phyloP scores from a whole-genome alignment of 1,284 basidiomycete genomes.

The Trichosporon sp. region DNA sequence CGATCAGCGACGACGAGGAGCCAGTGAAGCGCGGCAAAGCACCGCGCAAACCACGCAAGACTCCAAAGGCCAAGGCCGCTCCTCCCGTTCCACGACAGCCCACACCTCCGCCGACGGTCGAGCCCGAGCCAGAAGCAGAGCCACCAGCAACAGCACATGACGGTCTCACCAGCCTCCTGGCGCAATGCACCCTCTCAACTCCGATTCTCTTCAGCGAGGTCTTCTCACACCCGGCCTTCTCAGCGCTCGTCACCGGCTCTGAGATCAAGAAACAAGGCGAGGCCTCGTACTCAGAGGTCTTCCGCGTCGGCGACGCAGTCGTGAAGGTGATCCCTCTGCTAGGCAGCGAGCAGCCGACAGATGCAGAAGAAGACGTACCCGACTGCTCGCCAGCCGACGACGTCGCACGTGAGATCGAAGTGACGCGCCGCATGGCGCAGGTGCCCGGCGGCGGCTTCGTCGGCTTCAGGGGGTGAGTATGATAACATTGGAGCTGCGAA shows the following conservation, averaged over 20 bases:
- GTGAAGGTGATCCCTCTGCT: conserved; percentile 32
- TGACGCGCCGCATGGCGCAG: conserved; percentile 70
- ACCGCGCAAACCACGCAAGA: not conserved
- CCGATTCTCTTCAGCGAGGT: conserved; percentile 8
- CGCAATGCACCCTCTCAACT: not conserved
- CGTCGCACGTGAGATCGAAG: conserved; percentile 78
- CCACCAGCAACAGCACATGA: not conserved
- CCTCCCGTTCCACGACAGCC: not conserved
- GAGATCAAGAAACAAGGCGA: conserved; percentile 79
- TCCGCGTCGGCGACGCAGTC: conserved; percentile 57
- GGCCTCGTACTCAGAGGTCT: conserved; percentile 97
- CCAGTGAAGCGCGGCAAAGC: not conserved
- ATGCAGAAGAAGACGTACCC: conserved; percentile 19
- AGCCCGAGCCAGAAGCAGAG: not conserved
- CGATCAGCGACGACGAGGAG: not conserved
- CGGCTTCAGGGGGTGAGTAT: conserved; percentile 58
- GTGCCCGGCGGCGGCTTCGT: conserved; percentile 66
- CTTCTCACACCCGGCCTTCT: conserved; percentile 10
- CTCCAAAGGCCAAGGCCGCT: not conserved
- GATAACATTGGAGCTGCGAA: not conserved
- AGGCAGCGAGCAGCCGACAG: conserved; percentile 7
- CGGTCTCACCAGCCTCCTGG: not conserved
- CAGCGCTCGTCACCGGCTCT: not conserved
- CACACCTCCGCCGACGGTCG: too few species aligned
- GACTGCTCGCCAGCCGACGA: conserved; percentile 67